Percentiles rank a stretch among this genome's conserved stretches.
Conservation (phyloP, 257 asterid species). For the Solanum piurae region DNA sequence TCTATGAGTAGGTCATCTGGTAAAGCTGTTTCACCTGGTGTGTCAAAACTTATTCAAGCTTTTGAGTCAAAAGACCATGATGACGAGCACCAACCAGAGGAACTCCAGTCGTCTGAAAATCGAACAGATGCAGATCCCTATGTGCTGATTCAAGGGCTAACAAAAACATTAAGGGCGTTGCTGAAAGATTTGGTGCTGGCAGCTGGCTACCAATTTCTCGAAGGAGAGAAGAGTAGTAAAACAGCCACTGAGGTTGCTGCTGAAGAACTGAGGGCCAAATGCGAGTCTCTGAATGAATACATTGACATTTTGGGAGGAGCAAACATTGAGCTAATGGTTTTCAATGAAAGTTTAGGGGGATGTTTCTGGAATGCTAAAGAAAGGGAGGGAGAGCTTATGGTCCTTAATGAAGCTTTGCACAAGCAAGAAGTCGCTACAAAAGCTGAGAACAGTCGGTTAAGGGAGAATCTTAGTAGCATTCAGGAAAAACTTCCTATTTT, state of each 20-base stretch:
- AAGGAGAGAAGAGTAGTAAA: conserved; percentile 31
- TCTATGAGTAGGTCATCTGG: conserved; percentile 39
- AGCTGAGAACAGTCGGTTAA: conserved; percentile 48
- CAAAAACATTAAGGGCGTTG: conserved; percentile 25
- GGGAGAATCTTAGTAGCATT: conserved; percentile 32
- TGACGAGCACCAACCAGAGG: conserved; percentile 47
- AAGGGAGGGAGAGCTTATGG: conserved; percentile 47
- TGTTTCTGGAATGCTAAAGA: conserved; percentile 23
- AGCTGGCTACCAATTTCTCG: conserved; percentile 40
- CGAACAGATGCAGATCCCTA: conserved; percentile 32
- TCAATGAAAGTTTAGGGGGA: conserved; percentile 52
- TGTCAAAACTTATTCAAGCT: conserved; percentile 79
- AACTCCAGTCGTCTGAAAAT: conserved; percentile 24
- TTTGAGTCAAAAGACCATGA: conserved; percentile 52
- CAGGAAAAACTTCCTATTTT: conserved; percentile 38
- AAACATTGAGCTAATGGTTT: conserved; percentile 64
- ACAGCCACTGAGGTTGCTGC: conserved; percentile 26
- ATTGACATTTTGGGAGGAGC: conserved; percentile 46
- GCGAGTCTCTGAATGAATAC: conserved; percentile 35
- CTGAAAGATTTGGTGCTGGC: conserved; percentile 38
- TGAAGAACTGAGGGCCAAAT: conserved; percentile 23
- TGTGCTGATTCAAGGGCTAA: conserved; percentile 29
- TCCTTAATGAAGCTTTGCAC: conserved; percentile 34
- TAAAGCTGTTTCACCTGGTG: conserved; percentile 47
- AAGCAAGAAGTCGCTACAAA: conserved; percentile 41